phyloP scores from a whole-genome alignment of 768 basidiomycete genomes.

The Suillus tomentosus region DNA sequence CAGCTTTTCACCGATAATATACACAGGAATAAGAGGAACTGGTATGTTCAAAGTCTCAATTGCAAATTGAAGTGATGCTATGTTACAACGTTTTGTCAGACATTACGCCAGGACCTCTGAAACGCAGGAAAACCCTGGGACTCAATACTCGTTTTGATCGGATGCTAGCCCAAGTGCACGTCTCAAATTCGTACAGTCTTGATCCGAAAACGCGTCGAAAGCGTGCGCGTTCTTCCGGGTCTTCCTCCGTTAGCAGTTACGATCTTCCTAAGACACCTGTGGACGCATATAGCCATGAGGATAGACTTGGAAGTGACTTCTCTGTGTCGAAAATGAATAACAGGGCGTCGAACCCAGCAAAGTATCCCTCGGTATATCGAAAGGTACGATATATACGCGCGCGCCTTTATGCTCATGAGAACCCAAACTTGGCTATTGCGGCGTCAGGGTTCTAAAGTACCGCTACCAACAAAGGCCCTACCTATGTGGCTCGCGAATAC shows the following conservation, averaged over 20 bases:
- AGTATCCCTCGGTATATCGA: background rate
- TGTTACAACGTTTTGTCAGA: slow-evolving; percentile 4
- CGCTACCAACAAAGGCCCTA: slow-evolving; percentile 34
- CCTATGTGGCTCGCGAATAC: slow-evolving; percentile 61
- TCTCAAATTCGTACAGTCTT: slow-evolving; percentile 30
- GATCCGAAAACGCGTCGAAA: slow-evolving; percentile 29
- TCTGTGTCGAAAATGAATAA: slow-evolving; percentile 45
- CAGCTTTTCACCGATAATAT: slow-evolving; percentile 17
- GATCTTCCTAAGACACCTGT: slow-evolving; percentile 43
- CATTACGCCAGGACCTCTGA: slow-evolving; percentile 29
- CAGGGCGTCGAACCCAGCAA: background rate
- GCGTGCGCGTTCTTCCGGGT: slow-evolving; percentile 42
- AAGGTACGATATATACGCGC: slow-evolving; percentile 36
- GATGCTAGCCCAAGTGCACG: slow-evolving; percentile 64
- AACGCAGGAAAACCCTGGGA: slow-evolving; percentile 49
- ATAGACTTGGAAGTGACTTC: slow-evolving; percentile 42
- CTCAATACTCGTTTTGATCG: slow-evolving; percentile 65
- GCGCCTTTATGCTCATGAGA: slow-evolving; percentile 14
- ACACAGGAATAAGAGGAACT: background rate
- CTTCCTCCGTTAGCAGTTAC: slow-evolving; percentile 46
- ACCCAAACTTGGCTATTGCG: slow-evolving; percentile 14
- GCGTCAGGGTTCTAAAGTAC: slow-evolving; percentile 17
- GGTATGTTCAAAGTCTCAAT: background rate
- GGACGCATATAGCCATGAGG: slow-evolving; percentile 39
- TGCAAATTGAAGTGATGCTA: too few species aligned